Evolutionary conservation across 2,329 filamentous ascomycete genomes (phyloP).

Genomic region (Aspergillus japonicus): DNA sequence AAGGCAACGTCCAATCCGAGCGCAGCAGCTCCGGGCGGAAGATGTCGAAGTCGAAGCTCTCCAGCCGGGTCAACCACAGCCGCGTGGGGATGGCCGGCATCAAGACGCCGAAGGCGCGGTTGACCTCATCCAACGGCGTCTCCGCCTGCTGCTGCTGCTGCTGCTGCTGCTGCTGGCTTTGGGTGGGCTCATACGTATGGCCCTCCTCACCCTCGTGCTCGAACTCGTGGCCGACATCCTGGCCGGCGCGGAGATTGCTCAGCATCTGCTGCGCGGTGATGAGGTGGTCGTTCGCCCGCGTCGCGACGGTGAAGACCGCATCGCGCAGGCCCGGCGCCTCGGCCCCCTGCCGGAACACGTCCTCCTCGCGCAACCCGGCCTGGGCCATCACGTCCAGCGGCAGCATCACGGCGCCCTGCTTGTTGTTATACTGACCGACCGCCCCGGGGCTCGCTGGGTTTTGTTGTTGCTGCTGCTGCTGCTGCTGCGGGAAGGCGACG

Average conservation of each 20-base stretch:
- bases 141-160: conserved; percentile 21
- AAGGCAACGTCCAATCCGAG: conserved; percentile 81
- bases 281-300: conserved; percentile 89
- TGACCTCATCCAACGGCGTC: conserved; percentile 52
- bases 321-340: conserved; percentile 79
- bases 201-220: conserved; percentile 81
- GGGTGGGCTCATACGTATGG: conserved; percentile 47
- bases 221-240: conserved; percentile 79
- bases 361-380: conserved; percentile 77
- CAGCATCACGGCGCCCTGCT: conserved; percentile 69
- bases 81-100: conserved; percentile 76
- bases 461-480: conserved; percentile 34
- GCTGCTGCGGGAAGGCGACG: conserved; percentile 70
- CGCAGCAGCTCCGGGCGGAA: conserved; percentile 62
- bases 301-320: conserved; percentile 88
- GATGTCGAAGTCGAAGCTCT: conserved; percentile 82
- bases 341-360: conserved; percentile 77
- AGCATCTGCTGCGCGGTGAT: conserved; percentile 94
- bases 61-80: conserved; percentile 74
- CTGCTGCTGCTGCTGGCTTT: conserved; percentile 4
- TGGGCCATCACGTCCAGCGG: conserved; percentile 90
- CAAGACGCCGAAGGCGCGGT: conserved; percentile 73
- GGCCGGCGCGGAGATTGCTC: conserved; percentile 70
- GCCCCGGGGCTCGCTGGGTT: conserved; percentile 32
- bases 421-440: conserved; percentile 31